phyloP scores from a whole-genome alignment of 78 protist species.

The Dictyostelium purpureum region DNA sequence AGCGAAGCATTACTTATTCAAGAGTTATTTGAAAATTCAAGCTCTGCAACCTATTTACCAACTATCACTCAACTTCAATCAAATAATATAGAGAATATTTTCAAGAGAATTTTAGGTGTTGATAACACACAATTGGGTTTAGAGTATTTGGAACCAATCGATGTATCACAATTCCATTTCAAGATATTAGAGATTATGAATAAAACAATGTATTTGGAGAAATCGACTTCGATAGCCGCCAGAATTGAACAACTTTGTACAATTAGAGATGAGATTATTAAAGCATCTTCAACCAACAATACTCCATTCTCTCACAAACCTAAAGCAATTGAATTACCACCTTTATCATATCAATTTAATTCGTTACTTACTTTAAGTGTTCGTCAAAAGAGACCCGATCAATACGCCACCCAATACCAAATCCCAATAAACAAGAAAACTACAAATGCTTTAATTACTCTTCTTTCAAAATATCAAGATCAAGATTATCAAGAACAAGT shows the following conservation, averaged over 20 bases:
- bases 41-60: slow-evolving; percentile 1
- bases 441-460: not conserved
- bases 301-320: not conserved
- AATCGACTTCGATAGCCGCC: slow-evolving; percentile 1
- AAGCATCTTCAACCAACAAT: not conserved
- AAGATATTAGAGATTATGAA: slow-evolving; percentile 38
- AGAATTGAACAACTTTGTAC: slow-evolving; percentile 44
- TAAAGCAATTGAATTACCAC: slow-evolving; percentile 26
- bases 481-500: not conserved
- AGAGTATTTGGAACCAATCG: slow-evolving; percentile 30
- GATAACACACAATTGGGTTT: slow-evolving; percentile 48
- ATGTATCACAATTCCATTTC: slow-evolving; percentile 22
- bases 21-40: slow-evolving; percentile 50
- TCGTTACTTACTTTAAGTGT: slow-evolving; percentile 32
- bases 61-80: slow-evolving; percentile 42
- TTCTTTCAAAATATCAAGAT: slow-evolving; percentile 43
- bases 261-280: slow-evolving; percentile 58
- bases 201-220: slow-evolving; percentile 57
- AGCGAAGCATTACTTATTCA: slow-evolving; percentile 50
- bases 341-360: slow-evolving; percentile 25
- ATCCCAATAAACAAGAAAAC: slow-evolving; percentile 60
- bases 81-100: slow-evolving; percentile 52
- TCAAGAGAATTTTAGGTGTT: slow-evolving; percentile 42
- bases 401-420: not conserved
- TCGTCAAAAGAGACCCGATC: slow-evolving; percentile 68